Base-by-base conservation (phyloP, 2,329 filamentous ascomycete genomes). In the Verticillium longisporum region DNA sequence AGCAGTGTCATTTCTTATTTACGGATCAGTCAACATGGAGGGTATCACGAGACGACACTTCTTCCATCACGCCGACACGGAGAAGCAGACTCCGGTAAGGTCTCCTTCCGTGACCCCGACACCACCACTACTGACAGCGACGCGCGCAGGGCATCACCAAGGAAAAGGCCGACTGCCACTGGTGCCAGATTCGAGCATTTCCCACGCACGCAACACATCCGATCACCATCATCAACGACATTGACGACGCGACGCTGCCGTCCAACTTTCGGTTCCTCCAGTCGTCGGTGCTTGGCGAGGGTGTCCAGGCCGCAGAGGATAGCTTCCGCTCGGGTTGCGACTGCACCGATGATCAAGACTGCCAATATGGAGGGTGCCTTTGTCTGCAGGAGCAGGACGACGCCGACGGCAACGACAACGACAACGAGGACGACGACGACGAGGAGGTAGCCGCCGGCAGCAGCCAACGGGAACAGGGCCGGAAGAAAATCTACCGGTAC, bases 291-390 rank as follows among this genome's bases (percentile, higher is more conserved):
- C 77, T 90, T 1, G 75, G 82, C 2, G 67, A 80, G 1, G 88
- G 84, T 21, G 87, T 94, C 0, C 72, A 82, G 54, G 78, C 81
- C 13, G 83, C 83, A 4, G 83, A 83, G 63, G 76, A 78, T 56
- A 88, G 81, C 33, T 89, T 91, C 60, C 83, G 86, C 64, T 81
- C 80, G 60, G 91, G 91, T 2, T 96, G 91, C 70, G 75, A 82
- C 56, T 96, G 91, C 68, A 72, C 68, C 1, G 75, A 83, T 1
- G 79, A 85, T 57, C 79, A 82, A 67, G 82, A 85, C 3, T 93
- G 91, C 69, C 86, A 89, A 69, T 90, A 87, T 66, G 79, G 77
- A 41, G 78, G 75, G 31, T 96, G 91, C 69, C 78, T 81, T 10
- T 95, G 91, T 65, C 80, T 92, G n/a, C 87, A 84, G 31, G 83